Conservation (phyloP, 768 basidiomycete species). For the Suillus subluteus region DNA sequence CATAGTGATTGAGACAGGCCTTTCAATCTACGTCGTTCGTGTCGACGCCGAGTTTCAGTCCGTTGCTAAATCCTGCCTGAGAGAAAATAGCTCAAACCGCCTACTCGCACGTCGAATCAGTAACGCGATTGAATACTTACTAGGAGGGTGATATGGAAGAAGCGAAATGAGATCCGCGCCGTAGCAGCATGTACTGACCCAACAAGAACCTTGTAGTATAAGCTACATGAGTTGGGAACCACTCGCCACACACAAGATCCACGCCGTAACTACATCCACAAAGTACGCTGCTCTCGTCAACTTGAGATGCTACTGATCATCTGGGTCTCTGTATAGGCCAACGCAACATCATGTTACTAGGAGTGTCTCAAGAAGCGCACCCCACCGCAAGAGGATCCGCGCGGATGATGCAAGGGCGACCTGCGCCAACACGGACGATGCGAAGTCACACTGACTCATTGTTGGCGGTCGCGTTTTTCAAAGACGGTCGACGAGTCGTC, state of each 20-base stretch:
- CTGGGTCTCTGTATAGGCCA: neutral
- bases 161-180: neutral
- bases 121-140: neutral
- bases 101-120: neutral
- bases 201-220: neutral
- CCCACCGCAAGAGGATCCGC: neutral
- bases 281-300: neutral
- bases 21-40: neutral
- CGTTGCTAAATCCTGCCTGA: neutral
- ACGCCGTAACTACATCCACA: neutral
- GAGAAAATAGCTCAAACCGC: neutral
- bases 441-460: conserved; percentile 32
- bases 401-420: neutral
- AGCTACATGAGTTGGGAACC: neutral
- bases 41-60: neutral
- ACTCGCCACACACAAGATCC: neutral
- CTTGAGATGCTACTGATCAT: neutral
- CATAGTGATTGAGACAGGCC: neutral
- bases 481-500: conserved; percentile 29
- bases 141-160: neutral
- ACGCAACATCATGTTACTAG: neutral
- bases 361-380: neutral
- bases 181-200: neutral
- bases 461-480: conserved; percentile 34
- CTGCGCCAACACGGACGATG: neutral